These are phyloP conservation scores for Saturnispora sanitii DNA, from an alignment of 805 yeast species.

Conservation along the genomic window DNA sequence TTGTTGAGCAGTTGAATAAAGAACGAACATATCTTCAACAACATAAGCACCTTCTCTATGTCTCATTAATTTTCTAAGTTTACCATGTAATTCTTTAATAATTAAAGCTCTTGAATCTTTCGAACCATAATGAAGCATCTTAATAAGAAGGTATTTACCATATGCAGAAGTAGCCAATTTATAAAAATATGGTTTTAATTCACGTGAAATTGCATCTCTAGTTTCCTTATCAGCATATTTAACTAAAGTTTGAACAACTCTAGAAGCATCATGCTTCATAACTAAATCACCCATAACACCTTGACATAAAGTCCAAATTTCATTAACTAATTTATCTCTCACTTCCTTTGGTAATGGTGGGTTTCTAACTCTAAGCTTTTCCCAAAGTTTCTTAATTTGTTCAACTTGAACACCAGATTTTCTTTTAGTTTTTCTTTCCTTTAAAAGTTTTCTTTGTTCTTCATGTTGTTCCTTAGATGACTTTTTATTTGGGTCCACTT, in stretches of 20 bases:
- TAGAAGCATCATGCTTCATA: constrained; percentile 89
- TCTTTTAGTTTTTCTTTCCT: constrained; percentile 80
- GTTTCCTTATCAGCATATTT: constrained; percentile 76
- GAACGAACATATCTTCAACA: constrained; percentile 81
- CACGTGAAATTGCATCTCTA: constrained; percentile 55
- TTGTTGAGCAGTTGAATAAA: constrained; percentile 78
- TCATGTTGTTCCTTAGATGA: constrained; percentile 61
- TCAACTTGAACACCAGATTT: constrained; percentile 82
- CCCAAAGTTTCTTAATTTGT: constrained; percentile 83
- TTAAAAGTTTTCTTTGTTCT: constrained; percentile 68
- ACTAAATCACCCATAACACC: constrained; percentile 77
- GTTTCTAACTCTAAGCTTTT: constrained; percentile 72
- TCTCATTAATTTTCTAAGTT: constrained; percentile 83
- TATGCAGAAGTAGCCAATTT: constrained; percentile 84
- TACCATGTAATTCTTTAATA: constrained; percentile 81
- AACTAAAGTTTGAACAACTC: constrained; percentile 89
- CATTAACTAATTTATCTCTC: constrained; percentile 69
- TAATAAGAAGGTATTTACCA: constrained; percentile 85
- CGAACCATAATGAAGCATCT: constrained; percentile 85
- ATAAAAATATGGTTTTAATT: constrained; percentile 69
- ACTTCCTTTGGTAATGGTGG: constrained; percentile 71
- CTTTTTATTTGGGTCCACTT: constrained; percentile 30
- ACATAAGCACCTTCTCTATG: constrained; percentile 98
- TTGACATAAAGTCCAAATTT: constrained; percentile 75
- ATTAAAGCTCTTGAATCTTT: constrained; percentile 68